Base-by-base conservation (phyloP, 108 stramenopile genomes). In the Mediolabrus comicus region DNA sequence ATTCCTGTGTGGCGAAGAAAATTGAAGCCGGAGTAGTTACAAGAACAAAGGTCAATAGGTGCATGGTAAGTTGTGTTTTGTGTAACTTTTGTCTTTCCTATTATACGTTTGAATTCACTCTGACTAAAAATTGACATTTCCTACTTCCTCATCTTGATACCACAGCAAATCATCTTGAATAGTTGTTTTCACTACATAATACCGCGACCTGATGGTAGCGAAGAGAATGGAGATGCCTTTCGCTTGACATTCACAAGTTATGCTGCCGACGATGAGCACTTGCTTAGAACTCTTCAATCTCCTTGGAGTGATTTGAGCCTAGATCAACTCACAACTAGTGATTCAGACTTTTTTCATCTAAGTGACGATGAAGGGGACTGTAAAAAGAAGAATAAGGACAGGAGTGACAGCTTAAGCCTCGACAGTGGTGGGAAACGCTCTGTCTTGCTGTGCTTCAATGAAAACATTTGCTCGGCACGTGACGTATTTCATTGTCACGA, bases 101-200 rank as follows among this genome's bases (percentile, higher is more conserved):
- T n/a, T n/a, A n/a, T n/a, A n/a, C n/a, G n/a, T n/a, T n/a, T n/a
- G n/a, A n/a, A n/a, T n/a, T n/a, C n/a, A n/a, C n/a, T n/a, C n/a
- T n/a, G n/a, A n/a, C n/a, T n/a, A n/a, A n/a, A n/a, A n/a, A n/a
- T n/a, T n/a, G n/a, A n/a, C n/a, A n/a, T n/a, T n/a, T n/a, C n/a
- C n/a, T n/a, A n/a, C n/a, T n/a, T n/a, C n/a, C n/a, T n/a, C n/a
- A n/a, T n/a, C n/a, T n/a, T n/a, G n/a, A n/a, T n/a, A n/a, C n/a
- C n/a, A n/a, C n/a, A n/a, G 46, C 94, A 95, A 65, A 90, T 95
- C 32, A 95, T 95, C 36, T 79, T 95, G 60, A 95, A 95, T 78
- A 86, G 85, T 22, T 95, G 94, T 72, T 95, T 95, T 66, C 94
- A 95, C 66, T 95, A 95, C 77, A 92, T 95, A 25, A 95, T 95